Evolutionary conservation across 176 grass and related monocot species (phyloP).

Genomic region (Aegilops umbellulata): DNA sequence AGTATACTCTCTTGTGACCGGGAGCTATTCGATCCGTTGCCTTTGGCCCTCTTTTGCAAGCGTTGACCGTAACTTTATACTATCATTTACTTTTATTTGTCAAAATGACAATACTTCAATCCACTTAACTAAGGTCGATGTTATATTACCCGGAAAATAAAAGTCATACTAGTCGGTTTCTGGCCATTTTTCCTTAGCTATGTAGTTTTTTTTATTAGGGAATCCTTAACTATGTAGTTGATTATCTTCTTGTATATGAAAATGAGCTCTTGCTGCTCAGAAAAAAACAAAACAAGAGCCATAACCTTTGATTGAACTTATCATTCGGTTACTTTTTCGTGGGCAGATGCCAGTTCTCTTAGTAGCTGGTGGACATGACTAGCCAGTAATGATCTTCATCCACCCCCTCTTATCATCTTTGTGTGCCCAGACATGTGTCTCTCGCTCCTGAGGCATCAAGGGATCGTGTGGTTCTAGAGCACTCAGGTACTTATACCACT

Average conservation of each 20-base stretch:
- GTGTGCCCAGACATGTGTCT: slow-evolving; percentile 14
- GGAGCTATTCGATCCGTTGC: not conserved
- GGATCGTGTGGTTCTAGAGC: slow-evolving; percentile 12
- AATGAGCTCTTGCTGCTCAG: too few relatives aligned
- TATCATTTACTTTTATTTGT: too few relatives aligned
- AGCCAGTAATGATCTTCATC: not conserved
- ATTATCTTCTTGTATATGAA: too few relatives aligned
- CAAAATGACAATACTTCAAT: too few relatives aligned
- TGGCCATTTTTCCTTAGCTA: too few relatives aligned
- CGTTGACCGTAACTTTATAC: not conserved
- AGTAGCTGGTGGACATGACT: not conserved
- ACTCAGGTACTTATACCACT: not conserved
- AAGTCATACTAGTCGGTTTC: too few relatives aligned
- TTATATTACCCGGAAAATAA: too few relatives aligned
- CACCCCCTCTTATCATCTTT: not conserved
- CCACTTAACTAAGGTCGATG: too few relatives aligned
- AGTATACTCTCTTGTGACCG: not conserved
- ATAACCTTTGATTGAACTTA: too few relatives aligned
- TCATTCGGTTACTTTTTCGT: not conserved
- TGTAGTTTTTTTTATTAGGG: too few relatives aligned
- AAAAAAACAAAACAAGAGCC: too few relatives aligned
- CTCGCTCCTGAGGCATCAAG: not conserved
- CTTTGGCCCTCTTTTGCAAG: not conserved
- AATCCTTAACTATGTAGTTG: too few relatives aligned
- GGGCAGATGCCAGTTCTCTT: not conserved